A percentile compares a stretch with the other conserved stretches of the same genome.
Conservation (phyloP, 1,284 basidiomycete species). For the Ceratobasidium sp. region DNA sequence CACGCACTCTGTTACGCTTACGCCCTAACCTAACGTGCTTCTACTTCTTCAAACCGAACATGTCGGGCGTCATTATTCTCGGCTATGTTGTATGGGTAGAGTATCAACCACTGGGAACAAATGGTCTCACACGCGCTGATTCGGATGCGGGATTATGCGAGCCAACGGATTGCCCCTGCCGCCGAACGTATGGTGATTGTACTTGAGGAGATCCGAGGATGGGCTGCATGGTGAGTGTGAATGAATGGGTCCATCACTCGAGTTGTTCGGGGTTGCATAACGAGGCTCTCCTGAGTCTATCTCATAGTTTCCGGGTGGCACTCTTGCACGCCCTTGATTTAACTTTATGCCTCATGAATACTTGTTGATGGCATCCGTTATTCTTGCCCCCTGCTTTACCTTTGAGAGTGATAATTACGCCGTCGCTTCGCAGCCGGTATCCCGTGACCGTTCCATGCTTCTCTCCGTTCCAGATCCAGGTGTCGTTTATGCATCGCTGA, state of each 20-base stretch:
- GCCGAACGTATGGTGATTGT: constrained; percentile 74
- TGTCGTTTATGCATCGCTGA: no score
- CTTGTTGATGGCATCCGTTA: no score
- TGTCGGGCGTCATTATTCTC: not conserved
- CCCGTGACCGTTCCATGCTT: no score
- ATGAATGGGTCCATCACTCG: not conserved
- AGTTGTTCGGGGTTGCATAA: constrained; percentile 7
- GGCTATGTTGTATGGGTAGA: constrained; percentile 21
- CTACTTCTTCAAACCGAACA: not conserved
- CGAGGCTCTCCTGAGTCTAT: constrained; percentile 12
- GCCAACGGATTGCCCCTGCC: constrained; percentile 70
- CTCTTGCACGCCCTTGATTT: constrained; percentile 11
- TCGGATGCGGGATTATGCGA: constrained; percentile 72
- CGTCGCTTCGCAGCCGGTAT: no score
- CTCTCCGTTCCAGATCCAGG: no score
- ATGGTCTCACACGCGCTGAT: constrained; percentile 69
- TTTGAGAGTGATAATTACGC: no score
- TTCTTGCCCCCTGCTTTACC: no score
- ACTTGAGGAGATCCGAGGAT: constrained; percentile 74
- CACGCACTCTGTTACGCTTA: not conserved
- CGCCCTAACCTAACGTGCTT: not conserved
- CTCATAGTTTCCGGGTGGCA: constrained; percentile 10
- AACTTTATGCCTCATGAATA: not conserved
- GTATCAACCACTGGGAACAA: constrained; percentile 68
- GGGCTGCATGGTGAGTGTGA: constrained; percentile 68